Conservation (phyloP, 1,284 basidiomycete genomes). For the Cutaneotrichosporon mucoides region DNA sequence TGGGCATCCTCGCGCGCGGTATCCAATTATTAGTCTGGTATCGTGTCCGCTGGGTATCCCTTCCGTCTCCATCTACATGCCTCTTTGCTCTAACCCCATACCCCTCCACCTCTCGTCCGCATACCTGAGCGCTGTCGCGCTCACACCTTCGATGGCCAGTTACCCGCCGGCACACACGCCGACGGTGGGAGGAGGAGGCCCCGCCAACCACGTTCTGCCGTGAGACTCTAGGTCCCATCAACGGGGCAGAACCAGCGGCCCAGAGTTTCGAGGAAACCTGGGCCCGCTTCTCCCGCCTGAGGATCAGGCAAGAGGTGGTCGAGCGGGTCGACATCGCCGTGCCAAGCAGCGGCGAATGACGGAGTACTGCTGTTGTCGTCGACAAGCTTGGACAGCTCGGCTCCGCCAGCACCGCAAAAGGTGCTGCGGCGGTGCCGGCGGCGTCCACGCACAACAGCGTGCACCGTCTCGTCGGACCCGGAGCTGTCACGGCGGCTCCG, state of each 20-base stretch:
- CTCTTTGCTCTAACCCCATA: no score
- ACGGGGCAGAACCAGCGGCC: constrained; percentile 13
- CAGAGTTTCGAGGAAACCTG: constrained; percentile 5
- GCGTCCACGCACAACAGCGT: constrained; percentile 1
- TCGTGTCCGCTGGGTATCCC: neutral
- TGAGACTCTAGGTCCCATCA: neutral
- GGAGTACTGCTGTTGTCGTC: neutral
- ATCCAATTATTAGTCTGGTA: neutral
- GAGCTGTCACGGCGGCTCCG: constrained; percentile 6
- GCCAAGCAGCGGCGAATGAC: neutral
- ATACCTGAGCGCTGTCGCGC: no score
- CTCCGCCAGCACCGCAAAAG: neutral
- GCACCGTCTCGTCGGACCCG: constrained; percentile 5
- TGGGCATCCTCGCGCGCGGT: no score
- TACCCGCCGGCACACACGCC: neutral
- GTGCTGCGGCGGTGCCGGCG: constrained; percentile 1
- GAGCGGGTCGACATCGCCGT: constrained; percentile 9
- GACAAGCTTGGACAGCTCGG: neutral
- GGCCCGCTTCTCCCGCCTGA: neutral
- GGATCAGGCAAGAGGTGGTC: constrained; percentile 9
- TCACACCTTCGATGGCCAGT: no score
- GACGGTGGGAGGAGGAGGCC: constrained; percentile 4
- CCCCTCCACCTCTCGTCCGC: no score
- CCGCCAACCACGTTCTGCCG: neutral
- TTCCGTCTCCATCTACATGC: no score